phyloP scores from a whole-genome alignment of 108 stramenopile genomes.

The Nannochloropsis gaditana region DNA sequence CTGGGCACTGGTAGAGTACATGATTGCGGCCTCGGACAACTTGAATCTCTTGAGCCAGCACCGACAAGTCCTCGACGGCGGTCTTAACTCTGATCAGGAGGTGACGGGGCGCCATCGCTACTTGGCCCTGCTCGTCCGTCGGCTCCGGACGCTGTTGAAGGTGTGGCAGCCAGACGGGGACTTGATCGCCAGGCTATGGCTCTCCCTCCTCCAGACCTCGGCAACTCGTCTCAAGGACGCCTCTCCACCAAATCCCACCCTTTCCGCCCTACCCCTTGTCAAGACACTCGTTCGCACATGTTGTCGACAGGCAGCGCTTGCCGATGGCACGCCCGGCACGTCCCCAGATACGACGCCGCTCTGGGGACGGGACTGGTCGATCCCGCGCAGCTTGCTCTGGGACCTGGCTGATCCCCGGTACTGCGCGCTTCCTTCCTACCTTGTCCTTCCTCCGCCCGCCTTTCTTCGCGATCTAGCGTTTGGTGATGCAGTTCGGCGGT shows the following conservation, averaged over 20 bases:
- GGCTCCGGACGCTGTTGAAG: not conserved
- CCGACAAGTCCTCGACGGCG: not conserved
- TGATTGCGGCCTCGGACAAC: not conserved
- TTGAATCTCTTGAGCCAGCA: not conserved
- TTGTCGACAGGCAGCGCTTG: not conserved
- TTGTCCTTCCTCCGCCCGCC: not conserved
- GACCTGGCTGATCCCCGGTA: not conserved
- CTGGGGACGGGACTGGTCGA: not conserved
- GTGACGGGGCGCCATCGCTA: not conserved
- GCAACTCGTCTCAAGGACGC: not conserved
- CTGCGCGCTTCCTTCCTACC: not conserved
- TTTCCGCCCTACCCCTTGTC: constrained; percentile 14
- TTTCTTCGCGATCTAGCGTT: not conserved
- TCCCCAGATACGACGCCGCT: not conserved
- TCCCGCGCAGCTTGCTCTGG: not conserved
- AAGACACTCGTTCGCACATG: not conserved
- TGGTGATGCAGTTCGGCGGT: not conserved
- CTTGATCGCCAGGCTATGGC: not conserved
- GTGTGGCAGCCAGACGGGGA: not conserved
- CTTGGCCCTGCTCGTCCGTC: not conserved
- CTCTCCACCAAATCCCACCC: not conserved
- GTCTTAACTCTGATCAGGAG: not conserved
- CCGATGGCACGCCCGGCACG: not conserved
- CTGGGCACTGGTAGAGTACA: not conserved
- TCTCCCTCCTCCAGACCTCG: not conserved